phyloP scores from a whole-genome alignment of 805 yeast species.

The Zygoascus tannicola region DNA sequence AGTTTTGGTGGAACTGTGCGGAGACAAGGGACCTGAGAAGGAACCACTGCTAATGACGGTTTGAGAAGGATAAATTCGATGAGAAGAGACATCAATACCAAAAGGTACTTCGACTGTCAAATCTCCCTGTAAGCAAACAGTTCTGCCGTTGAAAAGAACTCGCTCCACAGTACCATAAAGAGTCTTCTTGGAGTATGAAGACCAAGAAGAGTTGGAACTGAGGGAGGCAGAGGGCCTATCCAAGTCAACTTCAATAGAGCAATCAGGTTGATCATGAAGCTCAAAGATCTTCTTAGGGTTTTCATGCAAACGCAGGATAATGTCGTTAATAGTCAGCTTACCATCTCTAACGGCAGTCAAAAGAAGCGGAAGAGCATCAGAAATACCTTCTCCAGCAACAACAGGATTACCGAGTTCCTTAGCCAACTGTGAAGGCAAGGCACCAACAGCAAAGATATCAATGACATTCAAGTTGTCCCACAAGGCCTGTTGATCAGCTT shows the following conservation, averaged over 20 bases:
- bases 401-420: constrained; percentile 50
- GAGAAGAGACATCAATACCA: constrained; percentile 46
- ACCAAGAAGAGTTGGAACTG: constrained; percentile 38
- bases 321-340: constrained; percentile 61
- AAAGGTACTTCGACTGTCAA: constrained; percentile 49
- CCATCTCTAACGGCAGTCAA: constrained; percentile 71
- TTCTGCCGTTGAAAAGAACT: constrained; percentile 67
- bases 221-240: constrained; percentile 50
- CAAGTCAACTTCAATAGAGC: constrained; percentile 71
- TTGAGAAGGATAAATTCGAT: constrained; percentile 18
- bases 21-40: constrained; percentile 25
- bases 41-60: neutral
- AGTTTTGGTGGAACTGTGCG: neutral
- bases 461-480: constrained; percentile 67
- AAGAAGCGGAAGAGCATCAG: constrained; percentile 74
- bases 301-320: constrained; percentile 63
- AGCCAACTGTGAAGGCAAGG: constrained; percentile 65
- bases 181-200: constrained; percentile 42
- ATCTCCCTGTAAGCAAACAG: constrained; percentile 78
- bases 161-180: constrained; percentile 82
- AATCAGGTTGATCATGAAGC: constrained; percentile 62
- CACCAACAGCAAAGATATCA: constrained; percentile 84
- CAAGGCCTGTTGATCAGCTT: constrained; percentile 68
- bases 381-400: constrained; percentile 66
- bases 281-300: constrained; percentile 78